A percentile compares a stretch with the other conserved stretches of the same genome.
Evolutionary conservation across 768 basidiomycete genomes (phyloP).

Genomic region (Boletus reticulatus): DNA sequence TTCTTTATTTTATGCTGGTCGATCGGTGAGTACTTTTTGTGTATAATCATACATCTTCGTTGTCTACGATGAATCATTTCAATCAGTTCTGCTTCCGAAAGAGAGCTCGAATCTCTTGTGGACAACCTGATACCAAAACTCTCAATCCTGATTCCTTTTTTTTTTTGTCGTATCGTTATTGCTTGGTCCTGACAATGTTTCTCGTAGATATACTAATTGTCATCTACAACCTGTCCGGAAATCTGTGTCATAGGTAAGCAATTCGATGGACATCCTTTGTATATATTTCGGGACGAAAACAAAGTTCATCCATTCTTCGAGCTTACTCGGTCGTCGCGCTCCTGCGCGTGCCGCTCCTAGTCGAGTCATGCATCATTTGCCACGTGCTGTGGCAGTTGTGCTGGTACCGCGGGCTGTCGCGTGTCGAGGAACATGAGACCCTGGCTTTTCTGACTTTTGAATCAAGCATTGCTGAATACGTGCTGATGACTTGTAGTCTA

Average conservation of each 20-base stretch:
- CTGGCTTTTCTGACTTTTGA: conserved; percentile 58
- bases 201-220: conserved; percentile 1
- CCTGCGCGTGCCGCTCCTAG: conserved; percentile 36
- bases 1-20: no score
- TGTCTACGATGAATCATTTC: conserved; percentile 44
- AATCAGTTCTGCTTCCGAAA: conserved; percentile 87
- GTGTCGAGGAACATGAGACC: conserved; percentile 52
- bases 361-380: conserved; percentile 34
- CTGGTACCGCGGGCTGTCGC: conserved; percentile 34
- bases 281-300: conserved; percentile 52
- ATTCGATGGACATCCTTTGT: not conserved
- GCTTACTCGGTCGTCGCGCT: conserved; percentile 37
- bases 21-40: conserved; percentile 13
- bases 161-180: not conserved
- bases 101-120: conserved; percentile 68
- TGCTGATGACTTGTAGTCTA: conserved; percentile 7
- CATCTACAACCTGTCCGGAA: not conserved
- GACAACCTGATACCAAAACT: conserved; percentile 53
- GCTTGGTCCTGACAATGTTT: conserved; percentile 2
- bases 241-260: not conserved
- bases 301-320: conserved; percentile 89
- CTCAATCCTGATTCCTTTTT: conserved; percentile 44
- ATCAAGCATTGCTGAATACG: not conserved
- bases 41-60: not conserved
- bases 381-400: conserved; percentile 51